Evolutionary conservation across 2,329 filamentous ascomycete species (phyloP), one percentile per base, ranked within the genome.

Genomic region (Xylaria polymorpha): DNA sequence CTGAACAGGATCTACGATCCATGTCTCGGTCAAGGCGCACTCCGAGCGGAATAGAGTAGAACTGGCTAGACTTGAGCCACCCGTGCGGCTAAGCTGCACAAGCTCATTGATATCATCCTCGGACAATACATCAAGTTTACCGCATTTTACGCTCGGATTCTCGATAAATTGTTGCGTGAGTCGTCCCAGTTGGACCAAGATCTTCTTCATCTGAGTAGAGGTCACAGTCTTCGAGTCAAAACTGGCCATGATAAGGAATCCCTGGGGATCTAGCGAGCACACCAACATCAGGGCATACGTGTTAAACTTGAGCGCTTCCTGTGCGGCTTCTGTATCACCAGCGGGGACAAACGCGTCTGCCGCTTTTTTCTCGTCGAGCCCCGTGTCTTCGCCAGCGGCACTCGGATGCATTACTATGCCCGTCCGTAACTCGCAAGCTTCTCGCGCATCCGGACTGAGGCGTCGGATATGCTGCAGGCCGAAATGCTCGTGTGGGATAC

Each of bases 201-300:
- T 85, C 39, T 82, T 81, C 73, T 89, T 80, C 79, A 90, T 87
- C 20, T 85, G 82, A 29, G 80, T 78, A 39, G 80, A 81, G 20
- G 81, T 81, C 20, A 91, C 85, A 0, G 85, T 84, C n/a, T 85
- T 85, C 25, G 88, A 88, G 74, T 92, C 89, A 73, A 91, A 91
- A 73, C 89, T 90, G 0, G 88, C 88, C 81, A 88, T 89, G 65
- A 89, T 81, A 18, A 86, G 78, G 74, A 91, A 87, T 0, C 86
- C 84, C 68, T 83, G 81, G 1, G 84, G 81, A 43, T 87, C 85
- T 6, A 91, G 79, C 4, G 86, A 88, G 76, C 89, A 91, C 50
- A 91, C 89, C 22, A 91, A 79, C 82, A 91, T 91, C 39, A 92
- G 84, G 1, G 88, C 85, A 74, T 91, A 90, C 0, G 84, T 85